Conservation (phyloP, 2,329 filamentous ascomycete species). For the Aureobasidium sp. region DNA sequence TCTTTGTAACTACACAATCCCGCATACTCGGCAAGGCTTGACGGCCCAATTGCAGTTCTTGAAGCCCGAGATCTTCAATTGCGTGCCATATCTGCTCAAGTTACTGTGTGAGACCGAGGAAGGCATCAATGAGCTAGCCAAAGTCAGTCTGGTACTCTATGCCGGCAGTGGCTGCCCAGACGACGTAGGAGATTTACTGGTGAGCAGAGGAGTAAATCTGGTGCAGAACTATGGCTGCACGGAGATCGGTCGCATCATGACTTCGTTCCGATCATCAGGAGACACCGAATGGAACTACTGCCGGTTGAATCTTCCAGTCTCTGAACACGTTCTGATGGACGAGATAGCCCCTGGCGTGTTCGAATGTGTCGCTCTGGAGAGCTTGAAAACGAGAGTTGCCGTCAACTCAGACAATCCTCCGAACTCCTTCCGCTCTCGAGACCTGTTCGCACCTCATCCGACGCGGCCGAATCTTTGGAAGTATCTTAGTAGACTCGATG, state of each 20-base stretch:
- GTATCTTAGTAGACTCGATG: constrained; percentile 39
- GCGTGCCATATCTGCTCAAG: constrained; percentile 57
- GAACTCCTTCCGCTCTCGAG: constrained; percentile 42
- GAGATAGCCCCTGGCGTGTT: constrained; percentile 32
- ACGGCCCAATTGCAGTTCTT: constrained; percentile 21
- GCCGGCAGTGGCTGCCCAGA: constrained; percentile 27
- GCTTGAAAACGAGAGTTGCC: constrained; percentile 27
- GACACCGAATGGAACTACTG: constrained; percentile 56
- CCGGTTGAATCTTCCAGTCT: constrained; percentile 26
- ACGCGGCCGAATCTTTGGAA: constrained; percentile 37
- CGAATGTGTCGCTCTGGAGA: constrained; percentile 33
- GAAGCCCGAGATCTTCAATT: constrained; percentile 46
- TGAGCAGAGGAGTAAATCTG: constrained; percentile 25
- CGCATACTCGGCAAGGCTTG: constrained; percentile 38
- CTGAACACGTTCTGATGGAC: constrained; percentile 23
- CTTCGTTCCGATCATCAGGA: constrained; percentile 43
- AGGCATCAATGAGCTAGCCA: constrained; percentile 31
- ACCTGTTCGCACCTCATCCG: constrained; percentile 40
- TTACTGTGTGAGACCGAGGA: constrained; percentile 50
- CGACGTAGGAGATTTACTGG: constrained; percentile 26
- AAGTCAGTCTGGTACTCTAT: constrained; percentile 24
- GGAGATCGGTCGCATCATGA: constrained; percentile 39
- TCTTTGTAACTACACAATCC: constrained; percentile 47
- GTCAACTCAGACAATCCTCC: constrained; percentile 36
- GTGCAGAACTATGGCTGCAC: constrained; percentile 30